A percentile compares a stretch with the other conserved stretches of the same genome.
phyloP scores from a whole-genome alignment of 371 early-diverging fungal genomes.

The Zychaea mexicana region DNA sequence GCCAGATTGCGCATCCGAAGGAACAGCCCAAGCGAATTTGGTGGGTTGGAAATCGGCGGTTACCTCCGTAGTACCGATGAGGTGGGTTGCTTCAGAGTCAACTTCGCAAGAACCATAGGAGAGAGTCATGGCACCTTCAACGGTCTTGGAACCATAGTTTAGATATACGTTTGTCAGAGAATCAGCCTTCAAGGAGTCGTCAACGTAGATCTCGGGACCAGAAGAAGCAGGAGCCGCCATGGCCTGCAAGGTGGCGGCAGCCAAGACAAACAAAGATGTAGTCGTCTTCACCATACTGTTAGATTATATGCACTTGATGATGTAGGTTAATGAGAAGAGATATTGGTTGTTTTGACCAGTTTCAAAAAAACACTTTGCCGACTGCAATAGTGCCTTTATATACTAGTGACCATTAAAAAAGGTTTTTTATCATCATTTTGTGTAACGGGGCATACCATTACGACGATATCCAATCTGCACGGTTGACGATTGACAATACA shows the following conservation, averaged over 20 bases:
- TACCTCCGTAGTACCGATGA: conserved; percentile 17
- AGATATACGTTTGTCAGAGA: conserved; percentile 27
- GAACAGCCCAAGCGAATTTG: conserved; percentile 30
- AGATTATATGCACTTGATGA: background rate
- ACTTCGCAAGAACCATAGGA: conserved; percentile 22
- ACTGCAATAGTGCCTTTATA: too few relatives aligned
- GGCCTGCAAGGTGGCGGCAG: conserved; percentile 30
- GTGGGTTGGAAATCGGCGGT: conserved; percentile 20
- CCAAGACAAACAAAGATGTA: conserved; percentile 23
- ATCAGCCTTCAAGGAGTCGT: conserved; percentile 16
- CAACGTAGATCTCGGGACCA: conserved; percentile 8
- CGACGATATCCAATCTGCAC: too few relatives aligned
- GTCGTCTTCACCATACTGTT: conserved; percentile 11
- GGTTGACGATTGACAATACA: too few relatives aligned
- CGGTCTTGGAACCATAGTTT: conserved; percentile 21
- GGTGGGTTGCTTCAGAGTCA: conserved; percentile 5
- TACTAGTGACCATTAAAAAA: too few relatives aligned
- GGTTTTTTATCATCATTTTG: too few relatives aligned
- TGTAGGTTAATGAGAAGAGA: background rate
- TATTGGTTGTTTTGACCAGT: too few relatives aligned
- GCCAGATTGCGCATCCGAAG: conserved; percentile 15
- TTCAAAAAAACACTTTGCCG: too few relatives aligned
- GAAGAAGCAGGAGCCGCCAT: conserved; percentile 19
- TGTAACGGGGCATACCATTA: too few relatives aligned
- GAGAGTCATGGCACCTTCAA: conserved; percentile 11